A percentile compares a stretch with the other conserved stretches of the same genome.
phyloP scores from a whole-genome alignment of 306 rosid genomes.

The Argentina anserina region DNA sequence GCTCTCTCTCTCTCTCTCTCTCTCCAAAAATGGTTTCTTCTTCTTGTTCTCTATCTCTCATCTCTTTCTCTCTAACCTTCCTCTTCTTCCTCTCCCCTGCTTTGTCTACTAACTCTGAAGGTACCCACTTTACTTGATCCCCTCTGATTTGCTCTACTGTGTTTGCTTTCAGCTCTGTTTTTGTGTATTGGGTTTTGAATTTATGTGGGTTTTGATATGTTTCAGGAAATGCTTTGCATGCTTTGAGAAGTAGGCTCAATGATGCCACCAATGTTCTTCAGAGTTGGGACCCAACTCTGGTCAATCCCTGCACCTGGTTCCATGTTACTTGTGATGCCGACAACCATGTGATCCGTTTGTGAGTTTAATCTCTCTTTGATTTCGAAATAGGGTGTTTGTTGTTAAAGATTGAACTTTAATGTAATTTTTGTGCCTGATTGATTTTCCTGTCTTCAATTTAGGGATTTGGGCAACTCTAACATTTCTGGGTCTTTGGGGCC shows the following conservation, averaged over 20 bases:
- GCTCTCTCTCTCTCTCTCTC: conserved; percentile 10
- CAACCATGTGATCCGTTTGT: conserved; percentile 83
- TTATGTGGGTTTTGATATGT: background rate
- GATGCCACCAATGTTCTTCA: conserved; percentile 80
- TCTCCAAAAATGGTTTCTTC: conserved; percentile 34
- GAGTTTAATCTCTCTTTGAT: conserved; percentile 22
- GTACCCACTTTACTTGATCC: conserved; percentile 18
- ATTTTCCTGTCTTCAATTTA: conserved; percentile 36
- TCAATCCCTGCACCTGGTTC: conserved; percentile 98
- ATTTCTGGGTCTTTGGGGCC: conserved; percentile 86
- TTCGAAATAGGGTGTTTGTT: background rate
- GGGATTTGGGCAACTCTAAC: conserved; percentile 89
- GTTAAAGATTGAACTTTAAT: background rate
- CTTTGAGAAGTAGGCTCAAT: conserved; percentile 57
- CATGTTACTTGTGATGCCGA: conserved; percentile 80
- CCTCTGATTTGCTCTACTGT: background rate
- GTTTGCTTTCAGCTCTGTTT: conserved; percentile 20
- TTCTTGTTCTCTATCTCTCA: conserved; percentile 18
- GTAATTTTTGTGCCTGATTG: background rate
- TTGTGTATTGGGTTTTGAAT: background rate
- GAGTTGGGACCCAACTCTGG: conserved; percentile 99
- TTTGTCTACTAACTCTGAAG: conserved; percentile 47
- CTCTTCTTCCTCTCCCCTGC: conserved; percentile 32
- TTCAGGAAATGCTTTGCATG: conserved; percentile 84
- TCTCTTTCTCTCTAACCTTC: conserved; percentile 22